Evolutionary conservation across 2,329 filamentous ascomycete species (phyloP), one percentile per base, ranked within the genome.

Genomic region (Fusarium metavorans): DNA sequence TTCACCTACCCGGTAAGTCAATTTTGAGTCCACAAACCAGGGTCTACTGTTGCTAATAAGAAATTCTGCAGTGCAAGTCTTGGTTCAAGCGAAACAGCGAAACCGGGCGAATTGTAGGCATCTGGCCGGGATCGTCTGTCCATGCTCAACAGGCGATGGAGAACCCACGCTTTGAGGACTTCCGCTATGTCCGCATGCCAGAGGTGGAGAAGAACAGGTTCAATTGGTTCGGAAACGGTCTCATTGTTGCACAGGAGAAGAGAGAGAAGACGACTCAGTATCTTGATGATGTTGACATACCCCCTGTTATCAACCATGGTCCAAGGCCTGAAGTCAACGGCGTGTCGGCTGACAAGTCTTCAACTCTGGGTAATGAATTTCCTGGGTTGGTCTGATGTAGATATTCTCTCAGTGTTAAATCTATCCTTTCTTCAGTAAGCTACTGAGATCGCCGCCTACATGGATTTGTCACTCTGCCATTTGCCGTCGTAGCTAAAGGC

Each of bases 81-180:
- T 56, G 52, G 52, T 56, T 56, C n/a, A 35, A 56, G n/a, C n/a
- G 52, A 18, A 56, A 56, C 20, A 32, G 5, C 25, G 30, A 56
- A 56, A 56, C 52, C 4, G 52, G 52, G 13, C 52, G 52, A 34
- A 34, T 56, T 5, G 52, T 35, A 1, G 52, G 52, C 13, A 14
- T 56, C 30, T 56, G 52, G 52, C 52, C 52, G 2, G 52, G 52
- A 14, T 56, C 52, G 6, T 56, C 52, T 9, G 30, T 56, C 6
- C 52, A 56, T 11, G 52, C 52, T 0, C 32, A 56, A 35, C 52
- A 30, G 2, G 52, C 52, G 10, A 56, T 56, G 52, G 52, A 56
- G 52, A 56, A 23, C 52, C 52, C 52, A 16, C 52, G 52, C n/a
- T 56, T 56, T 18, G 52, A 56, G 32, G 52, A 56, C n/a, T 56